phyloP scores from a whole-genome alignment of 1,284 basidiomycete species.

The Sporisorium graminicola region DNA sequence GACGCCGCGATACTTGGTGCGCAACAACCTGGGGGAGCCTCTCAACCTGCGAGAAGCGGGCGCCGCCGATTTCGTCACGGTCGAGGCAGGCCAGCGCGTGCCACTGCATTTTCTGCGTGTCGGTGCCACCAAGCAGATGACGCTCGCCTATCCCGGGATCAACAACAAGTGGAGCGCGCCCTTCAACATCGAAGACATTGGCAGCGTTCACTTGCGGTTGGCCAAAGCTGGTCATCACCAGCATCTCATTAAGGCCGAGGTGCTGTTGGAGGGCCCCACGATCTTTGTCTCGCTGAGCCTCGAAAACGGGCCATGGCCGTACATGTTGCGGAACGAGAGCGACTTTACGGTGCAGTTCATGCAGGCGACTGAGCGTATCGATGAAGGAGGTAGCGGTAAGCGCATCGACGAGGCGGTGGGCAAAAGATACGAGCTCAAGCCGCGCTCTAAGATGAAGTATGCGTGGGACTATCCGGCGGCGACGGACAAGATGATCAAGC shows the following conservation, averaged over 20 bases:
- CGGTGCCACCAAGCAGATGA: slow-evolving; percentile 75
- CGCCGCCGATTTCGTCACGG: slow-evolving; percentile 71
- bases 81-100: slow-evolving; percentile 74
- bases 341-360: slow-evolving; percentile 79
- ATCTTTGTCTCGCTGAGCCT: slow-evolving; percentile 85
- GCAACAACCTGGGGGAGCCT: slow-evolving; percentile 80
- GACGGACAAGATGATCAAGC: slow-evolving; percentile 82
- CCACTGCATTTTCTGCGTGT: slow-evolving; percentile 80
- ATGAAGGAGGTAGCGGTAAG: slow-evolving; percentile 34
- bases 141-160: slow-evolving; percentile 85
- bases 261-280: slow-evolving; percentile 86
- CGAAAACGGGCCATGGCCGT: slow-evolving; percentile 85
- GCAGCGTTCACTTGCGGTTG: slow-evolving; percentile 83
- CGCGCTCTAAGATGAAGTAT: slow-evolving; percentile 78
- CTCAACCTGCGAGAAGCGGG: slow-evolving; percentile 89
- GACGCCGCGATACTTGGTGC: slow-evolving; percentile 89
- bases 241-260: slow-evolving; percentile 83
- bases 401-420: slow-evolving; percentile 52
- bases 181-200: slow-evolving; percentile 92
- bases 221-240: slow-evolving; percentile 61
- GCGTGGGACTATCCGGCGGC: slow-evolving; percentile 96
- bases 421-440: slow-evolving; percentile 74
- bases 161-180: slow-evolving; percentile 89
- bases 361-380: slow-evolving; percentile 72
- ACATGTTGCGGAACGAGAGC: slow-evolving; percentile 89